Evolutionary conservation across 2,329 filamentous ascomycete genomes (phyloP), one percentile per base, ranked within the genome.

Genomic region (Colletotrichum tabaci): DNA sequence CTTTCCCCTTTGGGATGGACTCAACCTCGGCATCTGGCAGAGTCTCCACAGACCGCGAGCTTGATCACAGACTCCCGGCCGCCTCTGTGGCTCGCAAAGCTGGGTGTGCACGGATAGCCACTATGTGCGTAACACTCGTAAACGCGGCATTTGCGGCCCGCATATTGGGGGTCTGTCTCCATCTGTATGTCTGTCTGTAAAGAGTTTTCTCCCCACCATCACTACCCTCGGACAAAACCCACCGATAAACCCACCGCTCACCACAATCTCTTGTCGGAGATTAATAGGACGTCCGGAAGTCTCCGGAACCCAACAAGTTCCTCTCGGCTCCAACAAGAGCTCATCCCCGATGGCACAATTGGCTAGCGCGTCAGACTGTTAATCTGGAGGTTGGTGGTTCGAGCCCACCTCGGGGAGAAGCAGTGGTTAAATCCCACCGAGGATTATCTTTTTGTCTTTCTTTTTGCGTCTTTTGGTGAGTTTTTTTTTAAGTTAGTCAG

Each of bases 351-450:
- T 72, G 65, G 69, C 69, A 72, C 69, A 72, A 72, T 72, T 72
- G 69, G 69, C 69, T 72, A 72, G 69, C 69, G 69, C 69, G 69
- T 72, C 69, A 72, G 69, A 72, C 69, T 72, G 69, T 72, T 72
- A 72, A 72, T 72, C 69, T 72, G 69, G 69, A 72, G 69, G 69
- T 72, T 72, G 69, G 69, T 72, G 69, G 69, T 72, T 72, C 69
- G 69, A 72, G 69, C 69, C 65, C 69, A 72, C 65, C 69, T 71
- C 68, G 68, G 68, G 68, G 68, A 71, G 68, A 42, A 8, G 1
- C 9, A 67, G 57, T 64, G 65, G 65, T 69, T 72, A 12, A 23
- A 72, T 26, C 2, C 69, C 65, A 56, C 38, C 18, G 42, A 2
- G 26, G 57, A 7, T 2, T 26, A 1, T 9, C 38, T 68, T 63